A percentile compares a stretch with the other conserved stretches of the same genome.
Evolutionary conservation across 129 eudicot genomes (phyloP).

Genomic region (Chrysanthemum seticuspe): DNA sequence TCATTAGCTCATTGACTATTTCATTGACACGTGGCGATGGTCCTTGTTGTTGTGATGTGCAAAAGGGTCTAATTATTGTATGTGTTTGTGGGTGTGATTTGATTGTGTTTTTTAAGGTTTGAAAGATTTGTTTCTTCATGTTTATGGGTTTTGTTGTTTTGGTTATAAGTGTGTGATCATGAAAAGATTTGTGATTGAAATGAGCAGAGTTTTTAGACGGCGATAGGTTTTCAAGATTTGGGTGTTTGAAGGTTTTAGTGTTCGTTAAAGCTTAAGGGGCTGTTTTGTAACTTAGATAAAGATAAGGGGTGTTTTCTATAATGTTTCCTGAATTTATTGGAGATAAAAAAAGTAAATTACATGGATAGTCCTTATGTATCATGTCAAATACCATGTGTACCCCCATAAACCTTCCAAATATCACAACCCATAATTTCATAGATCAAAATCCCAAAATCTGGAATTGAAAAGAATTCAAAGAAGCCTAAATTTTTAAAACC

Average conservation of each 20-base stretch:
- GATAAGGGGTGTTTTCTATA: not conserved
- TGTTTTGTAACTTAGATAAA: too few relatives aligned
- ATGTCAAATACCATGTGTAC: too few relatives aligned
- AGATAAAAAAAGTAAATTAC: too few relatives aligned
- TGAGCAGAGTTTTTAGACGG: slow-evolving; percentile 35
- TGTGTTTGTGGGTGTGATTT: slow-evolving; percentile 18
- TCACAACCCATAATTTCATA: too few relatives aligned
- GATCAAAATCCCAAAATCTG: too few relatives aligned
- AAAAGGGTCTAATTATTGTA: slow-evolving; percentile 18
- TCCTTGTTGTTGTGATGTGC: slow-evolving; percentile 15
- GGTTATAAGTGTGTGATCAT: slow-evolving; percentile 26
- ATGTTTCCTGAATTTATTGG: not conserved
- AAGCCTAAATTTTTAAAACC: too few relatives aligned
- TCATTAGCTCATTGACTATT: slow-evolving; percentile 62
- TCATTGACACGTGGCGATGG: slow-evolving; percentile 54
- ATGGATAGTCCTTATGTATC: too few relatives aligned
- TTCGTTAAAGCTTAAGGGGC: not conserved
- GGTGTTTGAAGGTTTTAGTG: slow-evolving; percentile 23
- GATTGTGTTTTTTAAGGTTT: slow-evolving; percentile 6
- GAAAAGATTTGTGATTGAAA: slow-evolving; percentile 11
- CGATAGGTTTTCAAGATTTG: slow-evolving; percentile 27
- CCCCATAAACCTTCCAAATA: too few relatives aligned
- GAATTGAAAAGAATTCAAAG: too few relatives aligned
- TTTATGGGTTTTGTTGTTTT: not conserved
- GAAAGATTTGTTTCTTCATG: slow-evolving; percentile 31